Base-by-base conservation (phyloP, 129 eudicot genomes). In the Centaurea solstitialis region DNA sequence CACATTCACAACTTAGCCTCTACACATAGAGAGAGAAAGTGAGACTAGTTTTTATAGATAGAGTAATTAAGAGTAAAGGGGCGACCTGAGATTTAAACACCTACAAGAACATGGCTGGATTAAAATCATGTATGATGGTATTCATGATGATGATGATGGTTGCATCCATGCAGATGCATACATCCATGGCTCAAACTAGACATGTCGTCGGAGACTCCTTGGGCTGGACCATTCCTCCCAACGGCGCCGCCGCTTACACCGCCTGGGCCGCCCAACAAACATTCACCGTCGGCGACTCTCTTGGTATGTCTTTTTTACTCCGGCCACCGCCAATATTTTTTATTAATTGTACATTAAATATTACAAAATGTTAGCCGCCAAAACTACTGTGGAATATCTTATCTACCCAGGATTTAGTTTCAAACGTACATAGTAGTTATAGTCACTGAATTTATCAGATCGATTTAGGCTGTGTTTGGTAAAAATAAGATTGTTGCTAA, bases 181-280 rank as follows among this genome's bases (percentile, higher is more conserved):
- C 41, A 65, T 66, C 90, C 20, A 50, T 28, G 62, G 98, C 96
- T 62, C 97, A 92, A 70, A 89, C 92, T 20, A 89, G 87, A 20
- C 91, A 93, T 74, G 84, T 69, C 5, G 94, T 88, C 43, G 92
- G 94, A 11, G 90, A 70, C 17, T 2, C 78, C 37, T 17, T 84
- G 75, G 94, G 94, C 3, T 90, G 94, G 94, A 68, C 11, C 40
- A 85, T 90, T 33, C 92, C 90, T 20, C n/a, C 85, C 0, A 78
- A 70, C 39, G 88, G 79, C 61, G 74, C 84, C 15, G 50, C 68
- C 22, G 81, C 85, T 4, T 90, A 90, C 89, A 74, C 71, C 47
- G 82, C 85, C 0, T 90, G 92, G 94, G 89, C 92, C 59, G 70
- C 76, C 37, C 72, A 18, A 65, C 80, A 84, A 71, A 86, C 37